Evolutionary conservation across 306 rosid genomes (phyloP), one percentile per base, ranked within the genome.

Genomic region (Coriaria nepalensis): DNA sequence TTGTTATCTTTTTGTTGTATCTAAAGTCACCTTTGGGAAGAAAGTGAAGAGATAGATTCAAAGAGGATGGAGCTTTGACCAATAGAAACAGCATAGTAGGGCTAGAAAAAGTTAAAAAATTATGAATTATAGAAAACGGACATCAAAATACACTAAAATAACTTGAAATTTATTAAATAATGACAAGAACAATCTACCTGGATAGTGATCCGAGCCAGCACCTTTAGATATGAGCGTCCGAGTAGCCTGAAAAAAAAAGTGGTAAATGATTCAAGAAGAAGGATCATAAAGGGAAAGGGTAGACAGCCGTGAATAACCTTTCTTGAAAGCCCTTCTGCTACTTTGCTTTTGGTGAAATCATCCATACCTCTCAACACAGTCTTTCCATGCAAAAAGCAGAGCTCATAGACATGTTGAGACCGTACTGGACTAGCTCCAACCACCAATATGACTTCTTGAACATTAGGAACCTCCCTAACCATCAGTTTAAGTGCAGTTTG

Each of bases 11-110:
- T 68, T 64, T 75, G 70, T 64, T 75, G 61, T 66, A 67, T 68
- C 68, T 74, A 54, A 84, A 84, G 47, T 84, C 94, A 37, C 97
- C 87, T 50, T 84, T 90, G 41, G 97, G 95, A 42, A 90, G 86
- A 76, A 84, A 90, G 76, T 90, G 94, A 56, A 55, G 54, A 50
- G 98, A 84, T 56, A 66, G 82, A 53, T 69, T 77, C 52, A 81
- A 71, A 66, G 85, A 79, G 65, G 87, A 62, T 13, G 95, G 87
- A 40, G 85, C 98, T 65, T 81, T 78, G 47, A 85, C 78, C 75
- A 90, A 52, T 37, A 90, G 66, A 75, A 81, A 90, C 81, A 90
- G 48, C 68, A 67, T 90, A 52, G 58, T 50, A 15, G 80, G 70
- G 49, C 98, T 94, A 81, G 64, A 42, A 49, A 37, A 58, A 50